Percentiles rank a stretch among this genome's conserved stretches.
Evolutionary conservation across 345 rosid species (phyloP).

Genomic region (Litchi chinensis): DNA sequence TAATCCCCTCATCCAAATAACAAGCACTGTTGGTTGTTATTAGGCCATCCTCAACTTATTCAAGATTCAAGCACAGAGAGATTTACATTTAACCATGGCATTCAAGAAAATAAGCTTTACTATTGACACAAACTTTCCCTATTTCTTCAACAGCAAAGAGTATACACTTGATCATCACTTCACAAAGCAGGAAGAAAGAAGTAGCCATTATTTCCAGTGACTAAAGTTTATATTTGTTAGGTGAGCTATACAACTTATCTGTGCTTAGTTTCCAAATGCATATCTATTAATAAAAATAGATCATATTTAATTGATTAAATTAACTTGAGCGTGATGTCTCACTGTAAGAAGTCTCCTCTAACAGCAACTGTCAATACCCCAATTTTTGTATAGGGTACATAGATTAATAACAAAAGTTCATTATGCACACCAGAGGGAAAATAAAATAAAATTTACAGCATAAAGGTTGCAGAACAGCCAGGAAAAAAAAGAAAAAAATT

Average conservation of each 20-base stretch:
- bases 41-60: neutral
- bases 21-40: neutral
- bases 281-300: neutral
- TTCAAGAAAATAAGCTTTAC: neutral
- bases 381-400: neutral
- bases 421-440: neutral
- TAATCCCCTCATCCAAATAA: conserved; percentile 5
- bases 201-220: neutral
- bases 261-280: neutral
- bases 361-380: neutral
- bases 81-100: neutral
- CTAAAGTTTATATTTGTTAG: neutral
- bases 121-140: neutral
- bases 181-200: neutral
- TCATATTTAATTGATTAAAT: too few species aligned
- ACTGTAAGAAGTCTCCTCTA: neutral
- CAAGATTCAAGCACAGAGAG: conserved; percentile 15
- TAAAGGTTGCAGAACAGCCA: neutral
- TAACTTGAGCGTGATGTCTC: neutral
- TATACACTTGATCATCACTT: neutral
- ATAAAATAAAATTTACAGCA: neutral
- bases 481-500: neutral
- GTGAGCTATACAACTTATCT: neutral
- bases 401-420: conserved; percentile 6
- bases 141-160: neutral